Evolutionary conservation across 2,329 filamentous ascomycete genomes (phyloP), one percentile per base, ranked within the genome.

Genomic region (Pseudocercospora fuligena): DNA sequence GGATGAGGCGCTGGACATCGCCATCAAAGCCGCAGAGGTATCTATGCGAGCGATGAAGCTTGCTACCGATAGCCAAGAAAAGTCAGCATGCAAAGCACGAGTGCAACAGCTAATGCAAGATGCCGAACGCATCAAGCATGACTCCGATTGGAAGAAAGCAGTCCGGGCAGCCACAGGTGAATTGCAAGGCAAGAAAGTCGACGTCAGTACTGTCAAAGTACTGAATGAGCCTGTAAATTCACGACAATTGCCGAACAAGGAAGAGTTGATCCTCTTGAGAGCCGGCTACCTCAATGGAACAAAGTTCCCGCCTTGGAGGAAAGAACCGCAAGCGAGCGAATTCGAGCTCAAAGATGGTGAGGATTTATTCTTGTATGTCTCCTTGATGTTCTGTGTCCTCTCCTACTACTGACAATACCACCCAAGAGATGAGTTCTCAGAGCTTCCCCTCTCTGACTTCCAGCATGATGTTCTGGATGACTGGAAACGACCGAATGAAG

Each of bases 281-380:
- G 89, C 90, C 3, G 95, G 94, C 4, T 90, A 88, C 63, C 84
- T 99, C 21, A 92, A 97, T 76, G 92, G 91, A 0, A 91, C 89
- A 74, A 85, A 90, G 21, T 98, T 97, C 72, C 93, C 91, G 11
- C 93, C 92, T 0, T 99, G 95, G 95, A 86, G 86, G n/a, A 79
- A 79, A 1, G 82, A 88, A 29, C 90, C 92, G 0, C 76, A 79
- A 3, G 77, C 85, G 0, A 78, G 84, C 4, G 87, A 91, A 31
- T 97, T 97, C 72, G 78, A 83, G 33, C 78, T 84, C 29, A 71
- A 76, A 5, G 77, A 83, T 2, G 83, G 82, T n/a, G 81, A 82
- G 46, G 78, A 79, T 6, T 77, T 81, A n/a, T 97, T 90, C 76
- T 85, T 80, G 91, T 92, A 84, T 71, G 86, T 82, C 43, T 61